Conservation (phyloP, 2,329 filamentous ascomycete genomes). For the Paraphoma sp. region DNA sequence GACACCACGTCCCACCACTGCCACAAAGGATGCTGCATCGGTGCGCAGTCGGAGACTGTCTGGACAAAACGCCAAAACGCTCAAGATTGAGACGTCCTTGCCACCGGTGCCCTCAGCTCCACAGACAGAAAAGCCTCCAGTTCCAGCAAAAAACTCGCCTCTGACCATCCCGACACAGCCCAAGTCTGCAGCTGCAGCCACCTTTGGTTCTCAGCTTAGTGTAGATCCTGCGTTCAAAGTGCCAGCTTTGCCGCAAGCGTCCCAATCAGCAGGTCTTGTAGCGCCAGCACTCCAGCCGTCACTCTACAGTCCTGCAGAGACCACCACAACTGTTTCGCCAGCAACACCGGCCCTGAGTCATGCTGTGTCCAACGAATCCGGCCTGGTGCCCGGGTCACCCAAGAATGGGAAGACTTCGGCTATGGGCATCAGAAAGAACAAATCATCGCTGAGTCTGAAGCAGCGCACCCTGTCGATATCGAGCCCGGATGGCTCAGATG, state of each 20-base stretch:
- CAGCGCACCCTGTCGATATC: conserved; percentile 75
- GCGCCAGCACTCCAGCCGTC: conserved; percentile 42
- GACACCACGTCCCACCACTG: conserved; percentile 33
- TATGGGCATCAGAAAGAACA: conserved; percentile 55
- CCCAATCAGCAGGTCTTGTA: conserved; percentile 29
- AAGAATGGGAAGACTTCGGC: conserved; percentile 39
- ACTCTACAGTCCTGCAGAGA: conserved; percentile 51
- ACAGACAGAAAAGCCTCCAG: conserved; percentile 43
- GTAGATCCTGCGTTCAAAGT: conserved; percentile 41
- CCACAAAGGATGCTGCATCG: conserved; percentile 45
- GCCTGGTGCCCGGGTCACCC: conserved; percentile 43
- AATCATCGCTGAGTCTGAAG: conserved; percentile 69
- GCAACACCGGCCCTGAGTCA: conserved; percentile 45
- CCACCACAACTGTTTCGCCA: conserved; percentile 50
- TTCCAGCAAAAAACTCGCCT: conserved; percentile 41
- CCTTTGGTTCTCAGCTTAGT: conserved; percentile 33
- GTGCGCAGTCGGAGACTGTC: conserved; percentile 82
- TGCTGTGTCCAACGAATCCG: conserved; percentile 54
- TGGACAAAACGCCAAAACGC: conserved; percentile 77
- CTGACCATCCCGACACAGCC: conserved; percentile 41
- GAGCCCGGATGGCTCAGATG: conserved; percentile 66
- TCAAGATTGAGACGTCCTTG: conserved; percentile 82
- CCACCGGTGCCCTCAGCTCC: conserved; percentile 44
- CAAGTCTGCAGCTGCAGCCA: conserved; percentile 43
- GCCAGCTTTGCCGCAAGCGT: conserved; percentile 38